These are phyloP conservation scores for Xanthoconium stramineum DNA, from an alignment of 768 basidiomycete genomes.

Conservation along the genomic window DNA sequence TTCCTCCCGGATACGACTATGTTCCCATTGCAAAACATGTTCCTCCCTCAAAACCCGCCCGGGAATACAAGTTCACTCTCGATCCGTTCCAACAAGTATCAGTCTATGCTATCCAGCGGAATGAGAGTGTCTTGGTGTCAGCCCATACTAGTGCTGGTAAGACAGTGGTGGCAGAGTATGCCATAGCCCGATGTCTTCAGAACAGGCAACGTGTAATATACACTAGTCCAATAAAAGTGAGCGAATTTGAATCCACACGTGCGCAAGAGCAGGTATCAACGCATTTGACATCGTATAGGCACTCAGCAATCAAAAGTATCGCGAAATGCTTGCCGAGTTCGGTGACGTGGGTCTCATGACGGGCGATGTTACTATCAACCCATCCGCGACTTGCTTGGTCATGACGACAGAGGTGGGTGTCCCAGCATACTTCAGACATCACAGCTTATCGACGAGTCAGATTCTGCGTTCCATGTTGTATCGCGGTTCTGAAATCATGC, in stretches of 20 bases:
- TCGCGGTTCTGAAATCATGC: constrained; percentile 97
- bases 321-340: constrained; percentile 96
- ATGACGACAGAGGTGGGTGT: constrained; percentile 95
- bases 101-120: constrained; percentile 91
- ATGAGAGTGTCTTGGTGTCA: constrained; percentile 96
- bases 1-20: constrained; percentile 90
- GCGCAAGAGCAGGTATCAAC: constrained; percentile 11
- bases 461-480: constrained; percentile 99
- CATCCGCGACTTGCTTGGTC: constrained; percentile 92
- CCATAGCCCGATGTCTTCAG: constrained; percentile 93
- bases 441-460: constrained; percentile 37
- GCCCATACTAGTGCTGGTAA: constrained; percentile 99
- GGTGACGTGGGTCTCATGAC: constrained; percentile 99
- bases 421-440: not conserved
- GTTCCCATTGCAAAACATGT: constrained; percentile 86
- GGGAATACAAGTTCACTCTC: constrained; percentile 92
- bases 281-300: constrained; percentile 54
- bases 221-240: constrained; percentile 98
- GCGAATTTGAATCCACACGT: constrained; percentile 28
- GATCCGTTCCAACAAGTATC: constrained; percentile 98
- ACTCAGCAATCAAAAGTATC: constrained; percentile 97
- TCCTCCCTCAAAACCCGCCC: constrained; percentile 86
- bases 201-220: constrained; percentile 97
- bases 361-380: constrained; percentile 98
- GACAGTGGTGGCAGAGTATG: constrained; percentile 99